Base-by-base conservation (phyloP, 306 rosid species). In the Crotalaria pallida region DNA sequence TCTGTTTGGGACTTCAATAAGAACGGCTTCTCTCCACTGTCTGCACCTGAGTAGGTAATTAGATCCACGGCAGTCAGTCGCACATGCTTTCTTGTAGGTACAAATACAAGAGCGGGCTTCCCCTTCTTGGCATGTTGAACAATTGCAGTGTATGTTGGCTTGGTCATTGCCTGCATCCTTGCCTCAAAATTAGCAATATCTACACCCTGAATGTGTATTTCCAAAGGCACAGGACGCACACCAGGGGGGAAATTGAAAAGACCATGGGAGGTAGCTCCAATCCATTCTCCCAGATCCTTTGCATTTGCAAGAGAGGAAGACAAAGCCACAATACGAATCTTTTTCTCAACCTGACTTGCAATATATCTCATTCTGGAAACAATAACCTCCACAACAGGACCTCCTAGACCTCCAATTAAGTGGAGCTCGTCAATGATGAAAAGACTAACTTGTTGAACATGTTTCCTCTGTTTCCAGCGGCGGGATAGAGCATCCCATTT, bases 401-500 rank as follows among this genome's bases (percentile, higher is more conserved):
- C 98, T 34, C 90, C 93, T 75, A 87, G 96, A 68, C 93, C 96
- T 34, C 98, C 98, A 84, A 90, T 87, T 78, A 93, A 83, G 85
- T 90, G 98, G 65, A 93, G 96, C 76, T 93, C 98, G 52, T 93
- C 96, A 31, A 88, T 13, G 47, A 93, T 86, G 74, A 90, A 88
- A 65, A 93, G 96, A 83, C 96, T 90, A 47, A 93, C 96, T 80
- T 90, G 93, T 67, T 93, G 98, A 51, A 88, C 88, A 24, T 82
- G 88, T 61, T 88, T 90, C 64, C 97, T 75, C 58, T 85, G 96
- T 82, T 90, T 90, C 98, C 98, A 93, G 52, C 96, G 93, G 21
- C 97, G 96, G 40, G 98, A 90, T 74, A 93, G 74, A 73, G 96
- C 96, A 81, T 93, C 96, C 98, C 98, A 93, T 85, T 88, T 93